Base-by-base conservation (phyloP, 257 asterid species). In the Solanum clarkiae region DNA sequence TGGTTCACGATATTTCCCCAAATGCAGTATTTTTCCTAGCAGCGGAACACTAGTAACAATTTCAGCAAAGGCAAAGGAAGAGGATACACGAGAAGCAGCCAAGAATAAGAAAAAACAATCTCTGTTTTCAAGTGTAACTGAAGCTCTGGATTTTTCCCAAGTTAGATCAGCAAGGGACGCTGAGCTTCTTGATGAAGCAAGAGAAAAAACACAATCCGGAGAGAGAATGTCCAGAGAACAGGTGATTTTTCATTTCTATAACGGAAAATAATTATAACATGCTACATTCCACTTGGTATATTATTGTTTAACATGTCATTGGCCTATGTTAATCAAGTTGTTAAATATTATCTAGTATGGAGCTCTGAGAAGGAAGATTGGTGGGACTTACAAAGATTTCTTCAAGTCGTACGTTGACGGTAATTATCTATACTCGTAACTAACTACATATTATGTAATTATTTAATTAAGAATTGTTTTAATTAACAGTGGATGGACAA, bases 311-410 rank as follows among this genome's bases (percentile, higher is more conserved):
- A 77, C 18, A 22, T 24, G 68, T 4, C 10, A 10, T 60, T 60
- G 13, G 22, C 6, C 8, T 59, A 59, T 59, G 65, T 29, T 26
- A 62, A 13, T 9, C 29, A 4, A 26, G 51, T 54, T 44, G 17
- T 47, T 36, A 36, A 36, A 36, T 36, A 4, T 36, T 36, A 36
- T 36, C 79, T 88, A 96, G 99, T 96, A 96, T 87, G 98, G 94
- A 89, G 99, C 99, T 88, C 89, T 96, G 10, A 94, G 99, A 90
- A 94, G 99, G 91, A 95, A 96, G 92, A 96, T 96, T 84, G 99
- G 99, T 16, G 98, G 99, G 62, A 96, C 99, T 4, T 95, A 96
- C 93, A 92, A 94, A 90, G 98, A 95, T 90, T 96, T 96, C 97
- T 96, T 96, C 94, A 96, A 96, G 88, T 96, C 99, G 80, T 96